Percentiles rank a stretch among this genome's conserved stretches.
These are phyloP conservation scores for Aspergillus hiratsukae DNA, from an alignment of 2,329 filamentous ascomycete species.

Conservation along the genomic window DNA sequence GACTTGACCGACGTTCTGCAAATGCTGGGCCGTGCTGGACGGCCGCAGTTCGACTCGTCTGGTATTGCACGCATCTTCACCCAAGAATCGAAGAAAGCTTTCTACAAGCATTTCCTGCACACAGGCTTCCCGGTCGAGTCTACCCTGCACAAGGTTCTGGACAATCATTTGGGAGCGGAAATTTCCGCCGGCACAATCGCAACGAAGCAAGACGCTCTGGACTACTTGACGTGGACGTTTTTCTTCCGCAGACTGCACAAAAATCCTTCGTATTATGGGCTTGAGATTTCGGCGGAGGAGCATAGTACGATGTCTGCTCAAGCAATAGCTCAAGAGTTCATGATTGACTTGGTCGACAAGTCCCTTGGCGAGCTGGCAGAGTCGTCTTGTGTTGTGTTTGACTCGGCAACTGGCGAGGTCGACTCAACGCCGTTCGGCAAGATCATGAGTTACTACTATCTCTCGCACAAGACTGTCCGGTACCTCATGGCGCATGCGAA, in stretches of 20 bases:
- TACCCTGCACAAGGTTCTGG: slow-evolving; percentile 88
- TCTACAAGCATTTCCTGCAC: slow-evolving; percentile 98
- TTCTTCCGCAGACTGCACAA: slow-evolving; percentile 97
- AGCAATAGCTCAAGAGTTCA: slow-evolving; percentile 84
- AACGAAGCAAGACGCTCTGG: slow-evolving; percentile 93
- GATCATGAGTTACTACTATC: slow-evolving; percentile 99
- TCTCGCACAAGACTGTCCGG: slow-evolving; percentile 90
- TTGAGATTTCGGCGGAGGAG: slow-evolving; percentile 88
- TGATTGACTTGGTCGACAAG: slow-evolving; percentile 86
- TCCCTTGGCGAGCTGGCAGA: slow-evolving; percentile 76
- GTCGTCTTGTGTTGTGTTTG: slow-evolving; percentile 77
- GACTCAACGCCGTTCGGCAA: slow-evolving; percentile 88
- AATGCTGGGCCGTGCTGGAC: slow-evolving; percentile 92
- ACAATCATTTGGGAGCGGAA: slow-evolving; percentile 95
- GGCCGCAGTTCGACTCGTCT: slow-evolving; percentile 92
- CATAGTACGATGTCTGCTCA: slow-evolving; percentile 85
- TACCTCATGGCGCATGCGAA: slow-evolving; percentile 74
- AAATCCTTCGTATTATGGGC: slow-evolving; percentile 95
- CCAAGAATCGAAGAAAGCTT: slow-evolving; percentile 95
- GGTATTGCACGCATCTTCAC: slow-evolving; percentile 97
- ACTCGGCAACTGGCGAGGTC: slow-evolving; percentile 76
- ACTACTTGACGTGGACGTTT: slow-evolving; percentile 99
- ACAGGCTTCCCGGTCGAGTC: slow-evolving; percentile 98
- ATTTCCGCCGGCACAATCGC: slow-evolving; percentile 87
- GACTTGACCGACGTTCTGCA: slow-evolving; percentile 95